Percentiles rank a stretch among this genome's conserved stretches.
Conservation (phyloP, 1,284 basidiomycete species). For the Malassezia sp. region DNA sequence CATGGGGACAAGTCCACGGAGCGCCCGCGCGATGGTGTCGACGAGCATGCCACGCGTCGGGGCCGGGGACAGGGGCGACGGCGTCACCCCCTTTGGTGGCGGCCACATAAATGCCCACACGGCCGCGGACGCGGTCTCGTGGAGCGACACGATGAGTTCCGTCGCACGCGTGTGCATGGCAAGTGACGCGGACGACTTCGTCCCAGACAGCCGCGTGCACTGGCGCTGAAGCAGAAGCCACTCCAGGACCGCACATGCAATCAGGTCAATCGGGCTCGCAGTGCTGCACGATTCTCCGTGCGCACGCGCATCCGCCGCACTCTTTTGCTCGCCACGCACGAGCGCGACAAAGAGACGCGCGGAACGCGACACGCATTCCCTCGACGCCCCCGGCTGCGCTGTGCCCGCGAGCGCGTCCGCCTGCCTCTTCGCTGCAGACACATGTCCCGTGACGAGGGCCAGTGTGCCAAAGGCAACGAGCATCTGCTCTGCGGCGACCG, state of each 20-base stretch:
- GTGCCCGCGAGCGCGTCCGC: slow-evolving; percentile 1
- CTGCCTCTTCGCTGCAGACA: neutral
- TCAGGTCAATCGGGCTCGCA: slow-evolving; percentile 6
- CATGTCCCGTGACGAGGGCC: neutral
- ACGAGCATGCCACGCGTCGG: neutral
- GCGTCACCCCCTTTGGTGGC: too few species aligned
- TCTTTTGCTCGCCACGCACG: neutral
- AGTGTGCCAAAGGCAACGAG: slow-evolving; percentile 8
- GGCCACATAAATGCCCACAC: slow-evolving; percentile 10
- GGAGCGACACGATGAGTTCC: neutral
- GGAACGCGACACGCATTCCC: neutral
- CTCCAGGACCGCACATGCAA: slow-evolving; percentile 2
- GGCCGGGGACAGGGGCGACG: neutral
- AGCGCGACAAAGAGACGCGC: slow-evolving; percentile 3
- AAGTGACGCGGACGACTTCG: too few species aligned
- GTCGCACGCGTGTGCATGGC: neutral
- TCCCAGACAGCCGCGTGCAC: neutral
- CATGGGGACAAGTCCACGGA: too few species aligned
- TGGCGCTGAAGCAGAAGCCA: slow-evolving; percentile 12
- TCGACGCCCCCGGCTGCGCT: neutral
- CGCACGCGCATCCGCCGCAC: too few species aligned
- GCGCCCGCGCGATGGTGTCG: neutral
- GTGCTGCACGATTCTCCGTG: neutral
- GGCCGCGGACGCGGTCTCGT: slow-evolving; percentile 9
- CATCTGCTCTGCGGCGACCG: slow-evolving; percentile 3